A percentile compares a stretch with the other conserved stretches of the same genome.
These are phyloP conservation scores for Andrographis paniculata DNA, from an alignment of 305 asterid species.

Conservation along the genomic window DNA sequence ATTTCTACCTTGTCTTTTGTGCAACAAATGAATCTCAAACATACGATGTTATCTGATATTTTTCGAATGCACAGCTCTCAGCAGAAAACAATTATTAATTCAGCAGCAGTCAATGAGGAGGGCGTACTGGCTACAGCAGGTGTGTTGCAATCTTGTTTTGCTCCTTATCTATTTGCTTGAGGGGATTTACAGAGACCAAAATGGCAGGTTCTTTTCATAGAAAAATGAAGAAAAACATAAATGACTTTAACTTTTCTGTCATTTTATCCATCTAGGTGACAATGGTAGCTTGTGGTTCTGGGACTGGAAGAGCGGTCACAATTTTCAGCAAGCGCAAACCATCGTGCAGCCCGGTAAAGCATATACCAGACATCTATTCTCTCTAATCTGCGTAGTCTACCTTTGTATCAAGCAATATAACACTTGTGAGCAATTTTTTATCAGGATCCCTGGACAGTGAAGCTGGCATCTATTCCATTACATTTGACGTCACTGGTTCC, in stretches of 20 bases:
- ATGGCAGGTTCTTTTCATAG: background rate
- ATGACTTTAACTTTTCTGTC: conserved; percentile 9
- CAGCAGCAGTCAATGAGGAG: conserved; percentile 90
- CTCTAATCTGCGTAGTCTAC: background rate
- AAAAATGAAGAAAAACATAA: background rate
- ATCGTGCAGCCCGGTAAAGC: conserved; percentile 90
- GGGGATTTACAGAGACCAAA: background rate
- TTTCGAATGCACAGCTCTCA: conserved; percentile 46
- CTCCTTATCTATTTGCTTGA: background rate
- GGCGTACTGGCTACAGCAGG: conserved; percentile 94
- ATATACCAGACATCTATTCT: background rate
- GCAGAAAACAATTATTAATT: conserved; percentile 88
- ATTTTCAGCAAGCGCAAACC: conserved; percentile 95
- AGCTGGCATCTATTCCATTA: conserved; percentile 77
- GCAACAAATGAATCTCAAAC: background rate
- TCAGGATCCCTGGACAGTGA: conserved; percentile 96
- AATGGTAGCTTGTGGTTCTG: conserved; percentile 99
- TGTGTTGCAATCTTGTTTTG: conserved; percentile 20
- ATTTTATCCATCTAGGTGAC: conserved; percentile 41
- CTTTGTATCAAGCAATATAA: conserved; percentile 3
- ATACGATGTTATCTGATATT: conserved; percentile 13
- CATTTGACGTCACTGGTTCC: conserved; percentile 72
- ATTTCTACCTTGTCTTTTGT: too few species aligned
- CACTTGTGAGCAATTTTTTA: background rate
- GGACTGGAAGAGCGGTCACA: conserved; percentile 99